Evolutionary conservation across 805 yeast species (phyloP).

Genomic region (Starmera pachycereana): DNA sequence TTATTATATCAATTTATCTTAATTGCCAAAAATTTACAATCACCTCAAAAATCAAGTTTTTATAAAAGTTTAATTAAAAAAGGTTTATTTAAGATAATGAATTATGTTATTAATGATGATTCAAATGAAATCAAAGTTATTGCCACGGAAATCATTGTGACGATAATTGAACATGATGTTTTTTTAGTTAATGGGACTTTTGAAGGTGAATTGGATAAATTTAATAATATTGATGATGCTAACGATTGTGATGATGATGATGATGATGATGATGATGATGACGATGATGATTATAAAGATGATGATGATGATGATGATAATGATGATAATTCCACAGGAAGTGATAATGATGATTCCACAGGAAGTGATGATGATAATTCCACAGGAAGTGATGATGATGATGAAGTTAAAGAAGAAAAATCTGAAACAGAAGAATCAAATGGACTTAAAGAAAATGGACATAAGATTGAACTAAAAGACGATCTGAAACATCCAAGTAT

Average conservation of each 20-base stretch:
- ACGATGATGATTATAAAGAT: background rate
- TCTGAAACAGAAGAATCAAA: background rate
- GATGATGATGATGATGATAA: constrained; percentile 9
- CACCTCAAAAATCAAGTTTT: constrained; percentile 52
- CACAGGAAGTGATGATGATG: constrained; percentile 5
- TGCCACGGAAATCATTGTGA: constrained; percentile 72
- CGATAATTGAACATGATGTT: constrained; percentile 79
- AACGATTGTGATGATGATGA: constrained; percentile 1
- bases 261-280: constrained; percentile 3
- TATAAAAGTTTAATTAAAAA: constrained; percentile 50
- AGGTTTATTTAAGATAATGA: constrained; percentile 63
- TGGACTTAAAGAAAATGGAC: background rate
- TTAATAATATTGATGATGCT: background rate
- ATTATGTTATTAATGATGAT: constrained; percentile 55
- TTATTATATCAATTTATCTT: constrained; percentile 72
- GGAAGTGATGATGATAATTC: constrained; percentile 7
- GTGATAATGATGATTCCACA: constrained; percentile 5
- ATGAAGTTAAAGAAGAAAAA: constrained; percentile 12
- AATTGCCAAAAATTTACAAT: constrained; percentile 57
- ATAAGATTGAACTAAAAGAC: too few relatives aligned
- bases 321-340: background rate
- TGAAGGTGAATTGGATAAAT: constrained; percentile 2
- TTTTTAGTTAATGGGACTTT: constrained; percentile 33
- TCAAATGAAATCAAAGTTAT: constrained; percentile 42
- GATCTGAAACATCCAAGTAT: background rate